Conservation (phyloP, 192 early-diverging fungal species). For the Backusella mclennaniae region DNA sequence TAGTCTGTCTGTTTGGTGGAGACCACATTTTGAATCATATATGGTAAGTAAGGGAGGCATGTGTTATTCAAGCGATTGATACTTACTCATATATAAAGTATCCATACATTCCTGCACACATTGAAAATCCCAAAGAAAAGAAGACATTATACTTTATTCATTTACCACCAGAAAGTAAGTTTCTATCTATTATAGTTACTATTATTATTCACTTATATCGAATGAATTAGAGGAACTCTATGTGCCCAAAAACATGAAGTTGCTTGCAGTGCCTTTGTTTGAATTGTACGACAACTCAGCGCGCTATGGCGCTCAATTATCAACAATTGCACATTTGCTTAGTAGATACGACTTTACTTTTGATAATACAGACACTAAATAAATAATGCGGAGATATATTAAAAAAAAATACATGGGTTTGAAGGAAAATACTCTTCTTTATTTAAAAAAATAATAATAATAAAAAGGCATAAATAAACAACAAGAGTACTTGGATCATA, state of each 20-base stretch:
- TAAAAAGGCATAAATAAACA: neutral
- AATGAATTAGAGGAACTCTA: slow-evolving; percentile 55
- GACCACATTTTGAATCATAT: slow-evolving; percentile 75
- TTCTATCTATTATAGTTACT: too few relatives aligned
- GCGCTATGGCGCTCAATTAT: slow-evolving; percentile 70
- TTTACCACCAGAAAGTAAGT: slow-evolving; percentile 65
- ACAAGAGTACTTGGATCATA: neutral
- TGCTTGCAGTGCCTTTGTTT: slow-evolving; percentile 77
- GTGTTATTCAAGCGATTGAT: neutral
- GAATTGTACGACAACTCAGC: slow-evolving; percentile 78
- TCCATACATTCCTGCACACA: slow-evolving; percentile 76
- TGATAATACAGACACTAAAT: neutral
- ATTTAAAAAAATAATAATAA: neutral
- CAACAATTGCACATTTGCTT: slow-evolving; percentile 64
- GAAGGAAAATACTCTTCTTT: neutral
- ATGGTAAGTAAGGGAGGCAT: slow-evolving; percentile 52
- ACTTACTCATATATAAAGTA: slow-evolving; percentile 48
- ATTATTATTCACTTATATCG: neutral
- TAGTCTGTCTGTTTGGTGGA: slow-evolving; percentile 69
- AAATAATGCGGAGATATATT: neutral
- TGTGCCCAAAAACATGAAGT: slow-evolving; percentile 77
- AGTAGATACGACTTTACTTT: slow-evolving; percentile 50
- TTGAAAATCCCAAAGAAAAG: slow-evolving; percentile 76
- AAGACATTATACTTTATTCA: slow-evolving; percentile 74
- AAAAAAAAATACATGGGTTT: neutral